Conservation (phyloP, 176 grass and related monocot species). For the Areca catechu region DNA sequence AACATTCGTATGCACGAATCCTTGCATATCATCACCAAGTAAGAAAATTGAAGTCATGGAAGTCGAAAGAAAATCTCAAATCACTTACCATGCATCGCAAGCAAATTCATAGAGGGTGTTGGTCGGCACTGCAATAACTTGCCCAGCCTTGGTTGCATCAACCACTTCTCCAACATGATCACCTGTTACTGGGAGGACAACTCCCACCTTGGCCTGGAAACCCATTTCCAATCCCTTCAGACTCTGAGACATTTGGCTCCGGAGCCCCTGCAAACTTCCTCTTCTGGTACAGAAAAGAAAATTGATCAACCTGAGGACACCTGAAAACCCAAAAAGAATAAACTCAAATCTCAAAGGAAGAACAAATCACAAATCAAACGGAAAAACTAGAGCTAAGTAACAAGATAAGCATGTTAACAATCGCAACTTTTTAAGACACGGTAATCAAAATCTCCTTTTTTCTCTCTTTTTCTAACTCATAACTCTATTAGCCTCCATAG, state of each 20-base stretch:
- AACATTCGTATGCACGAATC: too few relatives aligned
- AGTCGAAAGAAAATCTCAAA: background rate
- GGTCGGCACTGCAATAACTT: slow-evolving; percentile 80
- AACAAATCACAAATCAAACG: background rate
- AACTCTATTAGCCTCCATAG: too few relatives aligned
- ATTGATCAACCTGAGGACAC: slow-evolving; percentile 22
- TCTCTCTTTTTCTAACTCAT: too few relatives aligned
- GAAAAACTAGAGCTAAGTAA: background rate
- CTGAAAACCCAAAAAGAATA: slow-evolving; percentile 13
- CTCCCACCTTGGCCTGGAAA: slow-evolving; percentile 7
- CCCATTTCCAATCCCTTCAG: background rate
- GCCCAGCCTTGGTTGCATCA: slow-evolving; percentile 50
- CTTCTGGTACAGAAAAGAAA: slow-evolving; percentile 13
- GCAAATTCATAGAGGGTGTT: slow-evolving; percentile 84
- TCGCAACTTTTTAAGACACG: too few relatives aligned
- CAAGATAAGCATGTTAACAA: too few relatives aligned
- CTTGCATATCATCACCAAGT: too few relatives aligned
- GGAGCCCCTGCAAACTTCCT: slow-evolving; percentile 15
- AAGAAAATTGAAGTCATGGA: too few relatives aligned
- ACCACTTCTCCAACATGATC: slow-evolving; percentile 59
- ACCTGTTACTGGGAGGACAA: slow-evolving; percentile 43
- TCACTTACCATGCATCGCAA: slow-evolving; percentile 89
- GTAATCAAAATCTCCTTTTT: too few relatives aligned
- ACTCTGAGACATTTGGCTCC: slow-evolving; percentile 31
- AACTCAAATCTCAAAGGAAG: background rate